Evolutionary conservation across 257 asterid genomes (phyloP).

Genomic region (Lycium barbarum): DNA sequence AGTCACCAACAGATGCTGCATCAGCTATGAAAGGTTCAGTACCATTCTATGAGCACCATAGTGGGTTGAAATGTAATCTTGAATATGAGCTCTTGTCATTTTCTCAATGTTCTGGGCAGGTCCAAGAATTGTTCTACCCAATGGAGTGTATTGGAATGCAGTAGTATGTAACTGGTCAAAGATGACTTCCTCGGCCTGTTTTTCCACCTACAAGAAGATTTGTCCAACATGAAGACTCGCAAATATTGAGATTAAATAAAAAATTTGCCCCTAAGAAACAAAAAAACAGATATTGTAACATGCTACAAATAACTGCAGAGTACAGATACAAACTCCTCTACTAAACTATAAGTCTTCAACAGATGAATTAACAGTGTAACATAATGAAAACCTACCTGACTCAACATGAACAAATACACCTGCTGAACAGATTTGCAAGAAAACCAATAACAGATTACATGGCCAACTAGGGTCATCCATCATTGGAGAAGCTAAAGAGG

Average conservation of each 20-base stretch:
- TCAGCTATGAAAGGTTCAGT: conserved; percentile 27
- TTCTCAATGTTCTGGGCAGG: conserved; percentile 71
- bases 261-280: background rate
- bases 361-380: conserved; percentile 8
- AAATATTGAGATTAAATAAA: background rate
- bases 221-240: background rate
- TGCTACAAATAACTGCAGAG: background rate
- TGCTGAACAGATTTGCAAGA: background rate
- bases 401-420: background rate
- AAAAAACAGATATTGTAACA: background rate
- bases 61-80: conserved; percentile 70
- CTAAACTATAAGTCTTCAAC: background rate
- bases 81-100: conserved; percentile 59
- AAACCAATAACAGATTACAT: background rate
- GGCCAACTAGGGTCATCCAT: background rate
- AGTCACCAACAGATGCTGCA: conserved; percentile 14
- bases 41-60: conserved; percentile 84
- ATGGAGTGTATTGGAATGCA: conserved; percentile 86
- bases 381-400: background rate
- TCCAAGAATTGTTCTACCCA: conserved; percentile 89
- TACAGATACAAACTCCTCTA: background rate
- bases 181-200: conserved; percentile 78
- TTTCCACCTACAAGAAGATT: conserved; percentile 66
- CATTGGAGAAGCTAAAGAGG: conserved; percentile 23
- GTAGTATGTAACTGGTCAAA: conserved; percentile 91